A percentile compares a stretch with the other conserved stretches of the same genome.
These are phyloP conservation scores for Casuarina cunninghamiana DNA, from an alignment of 306 rosid genomes.

Conservation along the genomic window DNA sequence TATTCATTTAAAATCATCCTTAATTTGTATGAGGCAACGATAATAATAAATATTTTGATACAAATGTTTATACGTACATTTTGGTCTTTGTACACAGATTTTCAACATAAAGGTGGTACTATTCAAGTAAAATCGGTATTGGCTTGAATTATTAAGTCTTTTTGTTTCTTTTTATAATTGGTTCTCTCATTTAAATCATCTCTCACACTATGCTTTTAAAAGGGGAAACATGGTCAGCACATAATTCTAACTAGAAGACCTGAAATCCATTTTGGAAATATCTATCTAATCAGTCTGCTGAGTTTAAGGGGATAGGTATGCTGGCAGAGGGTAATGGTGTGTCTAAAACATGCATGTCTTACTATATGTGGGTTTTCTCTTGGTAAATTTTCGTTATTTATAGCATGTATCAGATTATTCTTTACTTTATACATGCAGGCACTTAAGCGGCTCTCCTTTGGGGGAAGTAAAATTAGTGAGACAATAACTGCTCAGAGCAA, in stretches of 20 bases:
- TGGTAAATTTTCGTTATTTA: not conserved
- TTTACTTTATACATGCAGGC: constrained; percentile 49
- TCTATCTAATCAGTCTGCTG: not conserved
- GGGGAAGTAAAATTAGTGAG: constrained; percentile 60
- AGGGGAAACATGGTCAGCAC: not conserved
- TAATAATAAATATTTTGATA: not conserved
- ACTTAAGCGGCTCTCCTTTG: constrained; percentile 77
- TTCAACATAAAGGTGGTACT: not conserved
- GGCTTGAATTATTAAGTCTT: not conserved
- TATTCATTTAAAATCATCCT: not conserved
- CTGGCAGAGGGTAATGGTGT: not conserved
- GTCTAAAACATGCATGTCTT: not conserved
- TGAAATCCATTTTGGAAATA: not conserved
- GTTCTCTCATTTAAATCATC: not conserved
- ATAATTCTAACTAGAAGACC: not conserved
- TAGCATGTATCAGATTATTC: not conserved
- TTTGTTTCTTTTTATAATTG: not conserved
- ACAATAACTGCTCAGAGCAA: constrained; percentile 79
- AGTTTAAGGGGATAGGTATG: not conserved
- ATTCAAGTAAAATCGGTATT: not conserved
- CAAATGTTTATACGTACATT: not conserved
- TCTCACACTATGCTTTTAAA: not conserved
- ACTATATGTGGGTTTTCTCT: not conserved
- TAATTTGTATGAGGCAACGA: not conserved
- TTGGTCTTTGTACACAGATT: not conserved